A percentile compares a stretch with the other conserved stretches of the same genome.
Conservation (phyloP, 805 yeast genomes). For the Lachancea mirantina region DNA sequence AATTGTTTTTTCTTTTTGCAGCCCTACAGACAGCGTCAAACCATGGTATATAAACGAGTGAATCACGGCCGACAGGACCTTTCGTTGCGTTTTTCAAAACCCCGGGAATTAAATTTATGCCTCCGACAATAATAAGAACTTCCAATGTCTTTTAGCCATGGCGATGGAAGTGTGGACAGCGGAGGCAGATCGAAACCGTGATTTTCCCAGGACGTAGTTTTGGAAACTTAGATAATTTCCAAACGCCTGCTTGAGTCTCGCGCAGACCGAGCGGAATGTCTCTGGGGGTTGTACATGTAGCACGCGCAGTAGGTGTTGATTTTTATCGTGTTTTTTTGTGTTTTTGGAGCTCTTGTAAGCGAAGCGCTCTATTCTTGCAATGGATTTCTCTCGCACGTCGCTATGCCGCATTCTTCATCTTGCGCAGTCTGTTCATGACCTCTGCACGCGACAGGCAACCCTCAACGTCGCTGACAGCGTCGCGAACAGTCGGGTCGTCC, state of each 20-base stretch:
- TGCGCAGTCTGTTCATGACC: conserved; percentile 68
- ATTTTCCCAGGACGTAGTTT: conserved; percentile 1
- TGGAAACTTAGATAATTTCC: not conserved
- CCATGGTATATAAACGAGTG: no score
- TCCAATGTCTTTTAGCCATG: conserved; percentile 27
- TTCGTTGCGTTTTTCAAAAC: conserved; percentile 10
- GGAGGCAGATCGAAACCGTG: conserved; percentile 35
- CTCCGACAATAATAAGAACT: conserved; percentile 40
- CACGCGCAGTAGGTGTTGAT: no score
- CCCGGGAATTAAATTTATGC: conserved; percentile 20
- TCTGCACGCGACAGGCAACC: conserved; percentile 33
- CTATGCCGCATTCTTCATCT: conserved; percentile 60
- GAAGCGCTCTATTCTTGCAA: no score
- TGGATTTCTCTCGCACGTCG: not conserved
- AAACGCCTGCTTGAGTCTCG: not conserved
- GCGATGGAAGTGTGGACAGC: conserved; percentile 44
- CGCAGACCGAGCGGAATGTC: not conserved
- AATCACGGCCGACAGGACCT: no score
- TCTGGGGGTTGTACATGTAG: conserved; percentile 5
- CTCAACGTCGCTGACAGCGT: conserved; percentile 47
- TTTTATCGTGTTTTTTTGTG: no score
- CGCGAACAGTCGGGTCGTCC: conserved; percentile 53
- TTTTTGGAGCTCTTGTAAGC: no score
- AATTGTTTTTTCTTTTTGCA: no score
- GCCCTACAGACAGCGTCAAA: not conserved